Evolutionary conservation across 345 rosid genomes (phyloP).

Genomic region (Conringia planisiliqua): DNA sequence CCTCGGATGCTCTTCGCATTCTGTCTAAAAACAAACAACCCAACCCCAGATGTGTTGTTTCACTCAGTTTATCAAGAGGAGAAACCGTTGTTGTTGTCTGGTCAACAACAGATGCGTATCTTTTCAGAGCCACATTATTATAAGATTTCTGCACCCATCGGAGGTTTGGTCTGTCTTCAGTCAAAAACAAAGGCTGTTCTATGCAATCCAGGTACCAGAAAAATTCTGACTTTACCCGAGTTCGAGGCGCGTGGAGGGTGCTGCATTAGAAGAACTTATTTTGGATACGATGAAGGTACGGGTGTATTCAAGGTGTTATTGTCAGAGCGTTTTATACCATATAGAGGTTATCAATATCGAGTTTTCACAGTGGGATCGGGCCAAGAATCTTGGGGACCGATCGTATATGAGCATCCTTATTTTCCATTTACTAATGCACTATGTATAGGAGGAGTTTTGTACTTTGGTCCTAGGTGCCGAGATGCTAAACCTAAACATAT

Average conservation of each 20-base stretch:
- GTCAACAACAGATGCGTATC: not conserved
- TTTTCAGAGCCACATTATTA: accelerated
- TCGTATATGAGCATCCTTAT: not conserved
- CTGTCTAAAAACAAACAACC: no score
- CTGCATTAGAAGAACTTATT: not conserved
- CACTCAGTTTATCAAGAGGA: not conserved
- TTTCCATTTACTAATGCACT: not conserved
- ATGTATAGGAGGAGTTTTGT: not conserved
- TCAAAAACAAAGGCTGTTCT: not conserved
- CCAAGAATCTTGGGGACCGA: not conserved
- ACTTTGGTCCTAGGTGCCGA: not conserved
- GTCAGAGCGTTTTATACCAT: no score
- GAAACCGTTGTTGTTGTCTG: not conserved
- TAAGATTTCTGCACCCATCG: not conserved
- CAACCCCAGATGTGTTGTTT: not conserved
- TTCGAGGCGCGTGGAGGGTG: not conserved
- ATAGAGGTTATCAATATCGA: not conserved
- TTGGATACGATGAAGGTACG: not conserved
- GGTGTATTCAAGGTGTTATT: not conserved
- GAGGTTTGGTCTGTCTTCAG: not conserved
- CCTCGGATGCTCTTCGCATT: not conserved
- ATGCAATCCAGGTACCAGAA: not conserved
- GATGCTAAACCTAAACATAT: not conserved
- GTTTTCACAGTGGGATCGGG: not conserved
- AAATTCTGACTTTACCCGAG: not conserved